Conservation (phyloP, 1,284 basidiomycete species). For the Peniophora sp. region DNA sequence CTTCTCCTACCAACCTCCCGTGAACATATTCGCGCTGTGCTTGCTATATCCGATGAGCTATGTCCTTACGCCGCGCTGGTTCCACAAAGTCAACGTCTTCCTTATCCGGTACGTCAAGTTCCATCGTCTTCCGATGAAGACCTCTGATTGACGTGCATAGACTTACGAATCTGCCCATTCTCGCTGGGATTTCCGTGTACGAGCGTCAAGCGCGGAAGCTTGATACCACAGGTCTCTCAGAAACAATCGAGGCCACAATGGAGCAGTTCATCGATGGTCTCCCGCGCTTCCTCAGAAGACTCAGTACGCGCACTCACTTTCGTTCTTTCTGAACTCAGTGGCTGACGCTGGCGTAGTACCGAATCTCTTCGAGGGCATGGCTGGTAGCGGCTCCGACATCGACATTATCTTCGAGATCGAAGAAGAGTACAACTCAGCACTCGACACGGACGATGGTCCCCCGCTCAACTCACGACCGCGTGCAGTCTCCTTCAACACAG, state of each 20-base stretch:
- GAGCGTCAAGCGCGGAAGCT: conserved; percentile 71
- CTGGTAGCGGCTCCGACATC: conserved; percentile 69
- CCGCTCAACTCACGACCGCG: conserved; percentile 15
- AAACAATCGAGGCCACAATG: conserved; percentile 57
- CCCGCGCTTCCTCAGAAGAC: conserved; percentile 60
- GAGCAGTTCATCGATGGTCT: conserved; percentile 68
- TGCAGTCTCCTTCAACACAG: conserved; percentile 16
- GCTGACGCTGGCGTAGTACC: conserved; percentile 26
- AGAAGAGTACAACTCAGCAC: conserved; percentile 56
- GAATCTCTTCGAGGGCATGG: conserved; percentile 69
- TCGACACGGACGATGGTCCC: conserved; percentile 35
- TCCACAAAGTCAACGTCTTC: conserved; percentile 88
- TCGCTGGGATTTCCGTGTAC: conserved; percentile 75
- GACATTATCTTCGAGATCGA: conserved; percentile 80
- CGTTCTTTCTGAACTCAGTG: conserved; percentile 7
- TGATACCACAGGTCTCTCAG: conserved; percentile 59
- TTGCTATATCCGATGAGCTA: conserved; percentile 82
- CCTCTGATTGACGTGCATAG: conserved; percentile 42
- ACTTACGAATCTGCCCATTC: conserved; percentile 70
- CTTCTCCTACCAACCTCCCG: conserved; percentile 89
- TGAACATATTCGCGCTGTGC: conserved; percentile 78
- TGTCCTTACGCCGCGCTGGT: conserved; percentile 70
- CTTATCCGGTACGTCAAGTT: conserved; percentile 49
- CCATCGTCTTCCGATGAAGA: conserved; percentile 5
- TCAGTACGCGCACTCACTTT: conserved; percentile 43